Evolutionary conservation across 768 basidiomycete species (phyloP).

Genomic region (Trametes punicea): DNA sequence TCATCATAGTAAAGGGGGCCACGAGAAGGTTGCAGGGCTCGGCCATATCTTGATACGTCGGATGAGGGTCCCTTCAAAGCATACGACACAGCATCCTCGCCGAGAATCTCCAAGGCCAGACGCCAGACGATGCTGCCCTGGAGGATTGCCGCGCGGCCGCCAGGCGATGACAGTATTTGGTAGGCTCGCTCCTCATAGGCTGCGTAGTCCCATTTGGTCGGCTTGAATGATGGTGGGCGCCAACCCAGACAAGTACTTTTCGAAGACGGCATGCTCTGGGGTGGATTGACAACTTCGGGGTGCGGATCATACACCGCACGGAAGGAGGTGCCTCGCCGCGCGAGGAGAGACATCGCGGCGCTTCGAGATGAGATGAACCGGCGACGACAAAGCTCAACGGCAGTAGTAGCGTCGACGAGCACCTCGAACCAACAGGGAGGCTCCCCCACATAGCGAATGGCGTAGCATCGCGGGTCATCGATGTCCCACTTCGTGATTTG

Average conservation of each 20-base stretch:
- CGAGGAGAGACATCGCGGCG: neutral
- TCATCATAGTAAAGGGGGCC: neutral
- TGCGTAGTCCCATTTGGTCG: neutral
- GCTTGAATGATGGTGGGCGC: neutral
- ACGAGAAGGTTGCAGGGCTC: neutral
- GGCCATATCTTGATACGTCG: neutral
- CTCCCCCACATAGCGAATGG: neutral
- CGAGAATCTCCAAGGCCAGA: constrained; percentile 3
- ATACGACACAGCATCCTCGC: neutral
- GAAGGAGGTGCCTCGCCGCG: neutral
- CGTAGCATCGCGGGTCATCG: neutral
- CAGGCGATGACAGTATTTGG: neutral
- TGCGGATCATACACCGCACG: neutral
- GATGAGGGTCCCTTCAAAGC: neutral
- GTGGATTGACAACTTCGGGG: neutral
- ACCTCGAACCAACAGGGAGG: neutral
- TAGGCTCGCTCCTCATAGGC: constrained; percentile 1
- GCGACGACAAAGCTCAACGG: neutral
- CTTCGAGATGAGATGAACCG: neutral
- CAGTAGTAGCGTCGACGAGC: neutral
- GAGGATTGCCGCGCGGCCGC: constrained; percentile 1
- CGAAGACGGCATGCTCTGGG: neutral
- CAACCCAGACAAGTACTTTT: neutral
- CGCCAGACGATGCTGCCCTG: constrained; percentile 9
- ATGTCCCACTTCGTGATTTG: neutral